Base-by-base conservation (phyloP, 23 red algal species). In the Pyropia yezoensis region DNA sequence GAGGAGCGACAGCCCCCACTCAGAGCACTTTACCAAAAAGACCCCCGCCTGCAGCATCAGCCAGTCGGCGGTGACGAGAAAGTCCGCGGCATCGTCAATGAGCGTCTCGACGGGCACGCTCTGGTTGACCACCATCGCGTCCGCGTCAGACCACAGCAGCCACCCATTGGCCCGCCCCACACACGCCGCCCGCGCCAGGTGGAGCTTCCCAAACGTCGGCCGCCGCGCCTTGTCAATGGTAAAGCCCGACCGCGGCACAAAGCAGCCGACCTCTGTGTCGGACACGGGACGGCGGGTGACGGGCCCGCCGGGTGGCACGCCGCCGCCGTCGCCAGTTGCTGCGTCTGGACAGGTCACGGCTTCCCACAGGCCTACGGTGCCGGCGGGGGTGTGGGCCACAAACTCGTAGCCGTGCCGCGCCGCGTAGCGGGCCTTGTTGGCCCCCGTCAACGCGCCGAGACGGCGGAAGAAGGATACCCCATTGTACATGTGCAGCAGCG, bases 41-140 rank as follows among this genome's bases (percentile, higher is more conserved):
- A 93, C 75, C 9, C 88, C 88, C 17, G 88, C 88, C 57, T 93
- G 73, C 55, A 93, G 30, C 88, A 93, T 93, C 33, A 93, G 65
- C 88, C 88, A 93, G 66, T 93, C 88, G 51, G 80, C 80, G 1
- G 88, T 54, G 39, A 93, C 39, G 50, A 93, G 75, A 6, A 93
- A 59, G 67, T 93, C 80, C 16, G 80, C 80, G 7, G 33, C 71
- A 61, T 93, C 78, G 59, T 93, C 88, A 52, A 93, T 85, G 24
- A 93, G 56, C 18, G 67, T 71, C 63, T 85, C 88, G 14, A 93
- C 32, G 32, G 78, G 70, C 23, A 77, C 33, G n/a, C 67, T 64
- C 32, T 93, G 88, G 45, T 93, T 93, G 15, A 93, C 24, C 14
- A 93, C 77, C 71, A 93, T 64, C 17, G 88, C 88, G 70, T 93